Percentiles rank a stretch among this genome's conserved stretches.
Conservation (phyloP, 768 basidiomycete genomes). For the Tephrocybe sp. region DNA sequence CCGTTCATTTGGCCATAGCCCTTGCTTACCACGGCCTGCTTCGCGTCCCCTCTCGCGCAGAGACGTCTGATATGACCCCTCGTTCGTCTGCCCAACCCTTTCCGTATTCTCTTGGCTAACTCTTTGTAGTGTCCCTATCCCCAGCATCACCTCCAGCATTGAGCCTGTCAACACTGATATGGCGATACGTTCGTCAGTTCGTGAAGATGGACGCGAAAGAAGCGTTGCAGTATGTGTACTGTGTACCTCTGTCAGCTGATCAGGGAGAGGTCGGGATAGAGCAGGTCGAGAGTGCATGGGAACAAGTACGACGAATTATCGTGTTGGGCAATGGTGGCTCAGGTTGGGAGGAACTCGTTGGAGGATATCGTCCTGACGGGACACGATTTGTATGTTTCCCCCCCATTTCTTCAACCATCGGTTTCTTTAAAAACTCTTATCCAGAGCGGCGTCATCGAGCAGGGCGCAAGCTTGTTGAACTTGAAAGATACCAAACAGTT, state of each 20-base stretch:
- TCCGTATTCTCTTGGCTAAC: background rate
- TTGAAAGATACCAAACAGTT: constrained; percentile 65
- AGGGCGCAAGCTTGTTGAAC: constrained; percentile 72
- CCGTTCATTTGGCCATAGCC: constrained; percentile 90
- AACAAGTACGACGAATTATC: constrained; percentile 74
- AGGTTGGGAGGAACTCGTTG: constrained; percentile 91
- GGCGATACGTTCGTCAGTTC: constrained; percentile 92
- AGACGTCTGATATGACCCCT: constrained; percentile 82
- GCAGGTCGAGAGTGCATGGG: constrained; percentile 81
- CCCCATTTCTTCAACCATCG: background rate
- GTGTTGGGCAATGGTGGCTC: constrained; percentile 75
- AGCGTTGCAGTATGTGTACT: constrained; percentile 93
- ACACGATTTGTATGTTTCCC: constrained; percentile 71
- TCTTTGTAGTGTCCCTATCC: constrained; percentile 58
- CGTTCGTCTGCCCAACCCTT: constrained; percentile 37
- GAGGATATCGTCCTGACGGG: constrained; percentile 88
- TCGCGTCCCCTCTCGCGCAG: constrained; percentile 75
- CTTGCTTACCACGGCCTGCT: constrained; percentile 92
- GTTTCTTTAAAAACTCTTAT: background rate
- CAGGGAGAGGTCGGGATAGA: constrained; percentile 73
- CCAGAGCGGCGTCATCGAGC: constrained; percentile 86
- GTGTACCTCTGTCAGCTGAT: constrained; percentile 75
- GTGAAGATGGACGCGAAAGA: constrained; percentile 91
- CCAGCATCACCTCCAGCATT: constrained; percentile 69
- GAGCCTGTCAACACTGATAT: constrained; percentile 80